Percentiles rank a stretch among this genome's conserved stretches.
Evolutionary conservation across 176 grass and related monocot genomes (phyloP).

Genomic region (Dactylis glomerata): DNA sequence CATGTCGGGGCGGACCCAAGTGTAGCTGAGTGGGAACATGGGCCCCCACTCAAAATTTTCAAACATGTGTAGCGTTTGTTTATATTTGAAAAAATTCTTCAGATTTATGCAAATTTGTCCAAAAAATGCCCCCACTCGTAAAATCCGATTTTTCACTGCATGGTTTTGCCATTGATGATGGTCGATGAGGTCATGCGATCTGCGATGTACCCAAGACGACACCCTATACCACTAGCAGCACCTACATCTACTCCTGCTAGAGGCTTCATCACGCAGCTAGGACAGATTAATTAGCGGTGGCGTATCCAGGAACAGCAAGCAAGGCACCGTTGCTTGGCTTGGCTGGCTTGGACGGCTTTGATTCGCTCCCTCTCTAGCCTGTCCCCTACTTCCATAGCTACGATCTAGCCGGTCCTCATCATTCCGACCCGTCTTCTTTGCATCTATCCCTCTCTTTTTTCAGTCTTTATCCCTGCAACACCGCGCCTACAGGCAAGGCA

Average conservation of each 20-base stretch:
- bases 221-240: not conserved
- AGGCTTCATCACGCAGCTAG: not conserved
- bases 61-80: too few relatives aligned
- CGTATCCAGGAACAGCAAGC: constrained; percentile 1
- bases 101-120: too few relatives aligned
- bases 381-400: constrained; percentile 32
- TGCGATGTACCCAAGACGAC: not conserved
- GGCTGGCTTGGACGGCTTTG: not conserved
- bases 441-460: not conserved
- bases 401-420: not conserved
- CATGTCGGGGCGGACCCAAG: too few relatives aligned
- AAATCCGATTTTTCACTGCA: not conserved
- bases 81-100: too few relatives aligned
- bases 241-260: not conserved
- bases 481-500: not conserved
- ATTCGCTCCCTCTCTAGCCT: constrained; percentile 21
- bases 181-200: not conserved
- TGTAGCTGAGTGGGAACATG: too few relatives aligned
- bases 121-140: too few relatives aligned
- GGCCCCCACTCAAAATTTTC: too few relatives aligned
- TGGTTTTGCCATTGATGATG: too few relatives aligned
- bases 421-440: not conserved
- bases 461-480: not conserved
- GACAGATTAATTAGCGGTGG: not conserved
- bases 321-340: constrained; percentile 26